Base-by-base conservation (phyloP, 108 stramenopile species). In the Pseudonitzschia delicatissima region DNA sequence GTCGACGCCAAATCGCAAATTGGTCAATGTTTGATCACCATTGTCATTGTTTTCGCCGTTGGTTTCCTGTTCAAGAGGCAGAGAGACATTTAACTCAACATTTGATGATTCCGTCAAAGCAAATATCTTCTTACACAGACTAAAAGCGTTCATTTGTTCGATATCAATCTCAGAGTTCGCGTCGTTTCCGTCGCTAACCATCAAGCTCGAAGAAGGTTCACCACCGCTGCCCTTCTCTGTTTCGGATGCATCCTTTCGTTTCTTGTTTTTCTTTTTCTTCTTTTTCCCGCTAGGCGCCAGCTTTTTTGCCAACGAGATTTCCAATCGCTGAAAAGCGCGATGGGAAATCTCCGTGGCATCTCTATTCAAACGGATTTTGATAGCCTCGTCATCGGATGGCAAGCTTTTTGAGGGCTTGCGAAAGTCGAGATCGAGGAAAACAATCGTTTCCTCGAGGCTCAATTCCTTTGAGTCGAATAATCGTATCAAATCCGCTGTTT, bases 1-100 rank as follows among this genome's bases (percentile, higher is more conserved):
- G 48, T 74, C 72, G 18, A 87, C 64, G 7, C n/a, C 11, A 55
- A 23, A 55, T 11, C n/a, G 53, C 11, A 33, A 55, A 55, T 55
- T 33, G 2, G 11, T 23, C 47, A 6, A 23, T 18, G 7, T 17
- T 18, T 23, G 47, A 35, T 3, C n/a, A 42, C 1, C 32, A 28
- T 27, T 8, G 6, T 55, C n/a, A 6, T 0, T 55, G 1, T 33
- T 33, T 6, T 13, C n/a, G 27, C 11, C 32, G 27, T 33, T 33
- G 11, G 15, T 9, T 55, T 48, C 47, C 7, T 23, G 21, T 21
- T 21, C 21, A 1, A 48, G 20, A 48, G 47, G 47, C 23, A 48
- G 20, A 23, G 47, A 48, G 21, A 48, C 20, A 48, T 48, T 23
- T 4, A 48, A 48, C 2, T 23, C 20, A 48, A 48, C 23, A 18